Conservation (phyloP, 1,139 yeast genomes). For the Protomyces gravidus region DNA sequence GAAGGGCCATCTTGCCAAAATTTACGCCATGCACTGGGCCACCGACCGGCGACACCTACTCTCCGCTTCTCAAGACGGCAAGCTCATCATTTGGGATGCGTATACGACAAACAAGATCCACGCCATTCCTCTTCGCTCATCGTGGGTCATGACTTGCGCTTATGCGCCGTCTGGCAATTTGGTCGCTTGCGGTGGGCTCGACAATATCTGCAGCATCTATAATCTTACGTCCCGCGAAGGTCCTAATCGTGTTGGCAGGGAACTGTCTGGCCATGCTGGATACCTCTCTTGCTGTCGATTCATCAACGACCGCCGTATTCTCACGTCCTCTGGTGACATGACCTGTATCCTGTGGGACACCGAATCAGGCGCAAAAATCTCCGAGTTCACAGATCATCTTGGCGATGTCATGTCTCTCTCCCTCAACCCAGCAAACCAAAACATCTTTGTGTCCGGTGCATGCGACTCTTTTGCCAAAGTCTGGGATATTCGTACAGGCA, state of each 20-base stretch:
- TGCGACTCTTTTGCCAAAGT: slow-evolving; percentile 67
- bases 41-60: slow-evolving; percentile 56
- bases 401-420: slow-evolving; percentile 70
- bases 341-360: slow-evolving; percentile 80
- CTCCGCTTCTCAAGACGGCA: slow-evolving; percentile 84
- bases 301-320: slow-evolving; percentile 51
- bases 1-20: slow-evolving; percentile 72
- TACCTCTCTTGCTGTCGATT: slow-evolving; percentile 75
- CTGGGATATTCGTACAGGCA: slow-evolving; percentile 63
- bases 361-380: slow-evolving; percentile 51
- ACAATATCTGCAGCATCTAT: slow-evolving; percentile 71
- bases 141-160: slow-evolving; percentile 76
- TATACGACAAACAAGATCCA: slow-evolving; percentile 65
- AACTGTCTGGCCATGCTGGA: slow-evolving; percentile 62
- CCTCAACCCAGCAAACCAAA: slow-evolving; percentile 39
- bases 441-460: slow-evolving; percentile 62
- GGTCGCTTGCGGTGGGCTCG: slow-evolving; percentile 79
- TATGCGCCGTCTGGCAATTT: slow-evolving; percentile 61
- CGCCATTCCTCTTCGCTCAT: slow-evolving; percentile 55
- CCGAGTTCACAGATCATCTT: slow-evolving; percentile 66
- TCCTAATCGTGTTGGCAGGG: slow-evolving; percentile 32
- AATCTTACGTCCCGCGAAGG: slow-evolving; percentile 40
- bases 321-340: slow-evolving; percentile 82
- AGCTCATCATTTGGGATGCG: slow-evolving; percentile 78
- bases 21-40: slow-evolving; percentile 67